Evolutionary conservation across 768 basidiomycete genomes (phyloP).

Genomic region (Leccinum fibrillosum): DNA sequence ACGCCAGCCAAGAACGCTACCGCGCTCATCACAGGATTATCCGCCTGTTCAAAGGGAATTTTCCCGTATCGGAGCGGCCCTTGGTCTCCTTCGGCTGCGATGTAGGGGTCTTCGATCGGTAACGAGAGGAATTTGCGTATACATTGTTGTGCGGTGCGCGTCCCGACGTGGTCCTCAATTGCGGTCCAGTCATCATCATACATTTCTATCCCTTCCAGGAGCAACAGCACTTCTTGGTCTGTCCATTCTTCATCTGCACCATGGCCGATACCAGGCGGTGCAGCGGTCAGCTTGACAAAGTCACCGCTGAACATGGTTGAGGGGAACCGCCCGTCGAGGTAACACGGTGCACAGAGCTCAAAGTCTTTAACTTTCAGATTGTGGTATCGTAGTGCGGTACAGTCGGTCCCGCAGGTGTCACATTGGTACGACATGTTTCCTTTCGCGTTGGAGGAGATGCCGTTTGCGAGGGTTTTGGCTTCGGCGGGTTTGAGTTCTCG

Average conservation of each 20-base stretch:
- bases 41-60: constrained; percentile 90
- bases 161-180: constrained; percentile 91
- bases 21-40: constrained; percentile 98
- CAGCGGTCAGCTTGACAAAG: constrained; percentile 79
- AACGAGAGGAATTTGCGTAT: constrained; percentile 93
- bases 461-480: constrained; percentile 60
- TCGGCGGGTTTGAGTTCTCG: constrained; percentile 65
- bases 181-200: constrained; percentile 95
- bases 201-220: constrained; percentile 98
- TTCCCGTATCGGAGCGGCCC: constrained; percentile 73
- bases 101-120: constrained; percentile 94
- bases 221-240: constrained; percentile 82
- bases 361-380: constrained; percentile 90
- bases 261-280: constrained; percentile 31
- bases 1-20: constrained; percentile 96
- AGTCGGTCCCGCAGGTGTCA: constrained; percentile 94
- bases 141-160: constrained; percentile 90
- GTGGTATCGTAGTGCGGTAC: constrained; percentile 85
- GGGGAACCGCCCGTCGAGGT: constrained; percentile 95
- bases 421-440: constrained; percentile 67
- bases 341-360: constrained; percentile 88
- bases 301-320: constrained; percentile 95
- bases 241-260: constrained; percentile 72
- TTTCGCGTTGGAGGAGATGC: constrained; percentile 43
- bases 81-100: constrained; percentile 72